Conservation (phyloP, 192 early-diverging fungal genomes). For the Coemansia asiatica region DNA sequence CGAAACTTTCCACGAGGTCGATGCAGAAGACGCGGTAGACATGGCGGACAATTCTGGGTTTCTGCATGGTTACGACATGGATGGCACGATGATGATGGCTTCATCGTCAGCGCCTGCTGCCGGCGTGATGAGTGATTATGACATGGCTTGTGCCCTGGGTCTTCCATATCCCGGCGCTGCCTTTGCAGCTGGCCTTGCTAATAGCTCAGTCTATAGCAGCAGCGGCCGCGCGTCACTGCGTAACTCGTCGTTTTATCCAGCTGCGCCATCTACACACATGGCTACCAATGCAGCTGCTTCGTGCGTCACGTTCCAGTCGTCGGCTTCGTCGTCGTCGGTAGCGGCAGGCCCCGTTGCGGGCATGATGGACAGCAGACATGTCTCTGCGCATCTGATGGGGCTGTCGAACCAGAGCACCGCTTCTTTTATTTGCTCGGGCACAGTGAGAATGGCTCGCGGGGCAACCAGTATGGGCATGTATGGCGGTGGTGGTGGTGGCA, state of each 20-base stretch:
- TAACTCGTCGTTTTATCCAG: slow-evolving; percentile 9
- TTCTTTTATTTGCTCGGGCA: slow-evolving; percentile 34
- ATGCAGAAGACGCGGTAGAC: slow-evolving; percentile 18
- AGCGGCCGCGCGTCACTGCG: slow-evolving; percentile 17
- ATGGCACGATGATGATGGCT: background rate
- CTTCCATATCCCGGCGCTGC: slow-evolving; percentile 39
- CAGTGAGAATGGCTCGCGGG: slow-evolving; percentile 40
- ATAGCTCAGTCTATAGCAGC: slow-evolving; percentile 21
- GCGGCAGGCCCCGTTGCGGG: slow-evolving; percentile 7
- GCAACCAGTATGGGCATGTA: slow-evolving; percentile 32
- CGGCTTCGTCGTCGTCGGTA: slow-evolving; percentile 16
- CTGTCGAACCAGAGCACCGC: slow-evolving; percentile 36
- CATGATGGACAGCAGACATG: slow-evolving; percentile 3
- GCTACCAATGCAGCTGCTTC: slow-evolving; percentile 32
- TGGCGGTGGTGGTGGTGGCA: slow-evolving; percentile 19
- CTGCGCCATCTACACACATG: background rate
- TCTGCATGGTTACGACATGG: background rate
- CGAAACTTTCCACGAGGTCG: slow-evolving; percentile 51
- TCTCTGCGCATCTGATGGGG: background rate
- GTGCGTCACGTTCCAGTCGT: slow-evolving; percentile 49
- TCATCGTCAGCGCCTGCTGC: background rate
- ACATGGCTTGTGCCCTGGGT: slow-evolving; percentile 44
- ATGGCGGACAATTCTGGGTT: background rate
- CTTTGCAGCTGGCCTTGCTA: slow-evolving; percentile 12
- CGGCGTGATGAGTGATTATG: slow-evolving; percentile 40